Evolutionary conservation across 805 yeast species (phyloP).

Genomic region (Saccharomycopsis amapae): DNA sequence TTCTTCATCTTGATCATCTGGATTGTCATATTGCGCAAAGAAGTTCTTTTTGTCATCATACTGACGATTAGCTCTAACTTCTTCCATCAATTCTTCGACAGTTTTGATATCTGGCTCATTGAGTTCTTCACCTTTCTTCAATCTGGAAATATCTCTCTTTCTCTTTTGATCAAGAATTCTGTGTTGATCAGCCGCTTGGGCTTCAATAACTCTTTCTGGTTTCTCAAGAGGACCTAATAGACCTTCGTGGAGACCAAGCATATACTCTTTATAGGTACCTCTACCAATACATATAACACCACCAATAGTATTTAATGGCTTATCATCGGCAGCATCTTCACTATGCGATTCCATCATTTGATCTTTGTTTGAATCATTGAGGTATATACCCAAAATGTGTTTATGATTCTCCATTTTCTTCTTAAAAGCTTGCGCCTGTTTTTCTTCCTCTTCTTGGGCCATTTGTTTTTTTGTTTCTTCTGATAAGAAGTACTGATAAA

Average conservation of each 20-base stretch:
- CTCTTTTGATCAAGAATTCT: background rate
- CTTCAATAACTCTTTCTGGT: constrained; percentile 31
- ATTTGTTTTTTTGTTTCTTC: constrained; percentile 12
- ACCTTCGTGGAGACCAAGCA: constrained; percentile 91
- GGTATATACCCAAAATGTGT: constrained; percentile 55
- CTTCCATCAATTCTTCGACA: constrained; percentile 12
- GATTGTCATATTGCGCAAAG: constrained; percentile 11
- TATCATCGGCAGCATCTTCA: constrained; percentile 41
- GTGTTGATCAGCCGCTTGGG: constrained; percentile 16
- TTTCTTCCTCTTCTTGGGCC: constrained; percentile 23
- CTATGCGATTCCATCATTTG: constrained; percentile 26
- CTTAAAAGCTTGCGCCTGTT: constrained; percentile 26
- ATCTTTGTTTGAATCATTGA: constrained; percentile 25
- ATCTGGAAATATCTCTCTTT: constrained; percentile 4
- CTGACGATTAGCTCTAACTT: constrained; percentile 13
- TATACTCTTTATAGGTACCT: constrained; percentile 91
- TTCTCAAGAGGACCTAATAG: constrained; percentile 79
- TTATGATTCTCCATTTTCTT: constrained; percentile 34
- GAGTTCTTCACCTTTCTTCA: constrained; percentile 13
- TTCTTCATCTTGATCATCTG: constrained; percentile 18
- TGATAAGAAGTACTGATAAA: constrained; percentile 6
- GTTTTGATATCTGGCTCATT: constrained; percentile 5
- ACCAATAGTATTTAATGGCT: constrained; percentile 47
- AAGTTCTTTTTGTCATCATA: constrained; percentile 18
- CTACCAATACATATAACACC: constrained; percentile 91